Evolutionary conservation across 176 grass and related monocot genomes (phyloP).

Genomic region (Themeda triandra): DNA sequence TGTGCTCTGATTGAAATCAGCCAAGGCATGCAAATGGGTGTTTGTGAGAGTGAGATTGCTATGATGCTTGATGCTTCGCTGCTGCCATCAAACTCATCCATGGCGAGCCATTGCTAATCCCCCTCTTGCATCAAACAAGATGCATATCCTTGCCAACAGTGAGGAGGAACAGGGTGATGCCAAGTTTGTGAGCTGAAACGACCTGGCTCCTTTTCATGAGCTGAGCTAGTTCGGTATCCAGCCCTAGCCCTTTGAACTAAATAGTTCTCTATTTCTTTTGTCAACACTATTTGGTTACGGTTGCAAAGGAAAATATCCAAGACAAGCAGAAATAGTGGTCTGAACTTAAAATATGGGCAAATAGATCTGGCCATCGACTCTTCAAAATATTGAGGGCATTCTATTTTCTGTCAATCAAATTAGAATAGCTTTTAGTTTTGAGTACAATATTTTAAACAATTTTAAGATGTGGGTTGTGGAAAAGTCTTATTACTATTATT

Average conservation of each 20-base stretch:
- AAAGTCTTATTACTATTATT: neutral
- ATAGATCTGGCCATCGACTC: neutral
- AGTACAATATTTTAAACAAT: no score
- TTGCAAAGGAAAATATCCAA: no score
- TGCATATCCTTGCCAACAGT: neutral
- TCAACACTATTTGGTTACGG: no score
- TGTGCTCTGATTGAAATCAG: no score
- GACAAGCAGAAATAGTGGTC: neutral
- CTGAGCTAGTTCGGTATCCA: neutral
- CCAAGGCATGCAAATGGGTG: no score
- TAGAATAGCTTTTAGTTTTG: no score
- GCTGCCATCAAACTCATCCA: no score
- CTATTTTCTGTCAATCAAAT: no score
- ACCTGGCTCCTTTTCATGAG: neutral
- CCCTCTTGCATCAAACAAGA: neutral
- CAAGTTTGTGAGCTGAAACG: neutral
- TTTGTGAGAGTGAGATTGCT: no score
- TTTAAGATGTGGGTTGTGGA: neutral
- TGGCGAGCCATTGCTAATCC: no score
- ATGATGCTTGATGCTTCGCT: no score
- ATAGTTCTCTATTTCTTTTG: neutral
- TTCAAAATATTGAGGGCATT: neutral
- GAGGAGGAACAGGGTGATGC: neutral
- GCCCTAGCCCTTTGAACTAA: neutral
- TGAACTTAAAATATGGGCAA: neutral